phyloP scores from a whole-genome alignment of 257 asterid species.

The Ocimum tenuiflorum region DNA sequence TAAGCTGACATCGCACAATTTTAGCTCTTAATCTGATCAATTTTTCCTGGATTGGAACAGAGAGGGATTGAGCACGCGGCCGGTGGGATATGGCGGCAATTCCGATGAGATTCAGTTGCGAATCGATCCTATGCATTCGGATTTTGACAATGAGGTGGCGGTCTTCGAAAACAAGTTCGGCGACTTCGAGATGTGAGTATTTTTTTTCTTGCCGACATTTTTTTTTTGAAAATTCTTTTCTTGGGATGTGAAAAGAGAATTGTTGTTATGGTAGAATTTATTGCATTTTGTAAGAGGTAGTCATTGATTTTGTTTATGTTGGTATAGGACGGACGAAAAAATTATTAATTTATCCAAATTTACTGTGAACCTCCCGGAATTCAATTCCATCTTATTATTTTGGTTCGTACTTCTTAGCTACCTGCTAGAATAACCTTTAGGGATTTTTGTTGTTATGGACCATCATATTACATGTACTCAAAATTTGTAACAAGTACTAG shows the following conservation, averaged over 20 bases:
- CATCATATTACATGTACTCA: background rate
- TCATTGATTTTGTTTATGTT: background rate
- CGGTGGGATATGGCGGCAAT: constrained; percentile 51
- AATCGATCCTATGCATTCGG: constrained; percentile 78
- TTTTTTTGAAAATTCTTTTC: background rate
- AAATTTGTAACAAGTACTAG: background rate
- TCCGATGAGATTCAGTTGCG: constrained; percentile 82
- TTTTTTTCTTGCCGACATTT: background rate
- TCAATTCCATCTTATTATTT: background rate
- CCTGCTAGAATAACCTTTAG: background rate
- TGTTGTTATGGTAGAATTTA: background rate
- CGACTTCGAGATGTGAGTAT: constrained; percentile 55
- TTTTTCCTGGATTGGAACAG: constrained; percentile 29
- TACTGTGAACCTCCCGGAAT: background rate
- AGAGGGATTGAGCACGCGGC: constrained; percentile 78
- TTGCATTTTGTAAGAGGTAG: background rate
- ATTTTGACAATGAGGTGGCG: constrained; percentile 69
- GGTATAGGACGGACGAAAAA: background rate
- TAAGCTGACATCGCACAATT: background rate
- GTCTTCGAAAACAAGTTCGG: constrained; percentile 87
- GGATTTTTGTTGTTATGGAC: background rate
- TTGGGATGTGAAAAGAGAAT: background rate
- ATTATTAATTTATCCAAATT: too few relatives aligned
- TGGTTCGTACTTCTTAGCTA: background rate
- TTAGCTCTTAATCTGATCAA: background rate